phyloP scores from a whole-genome alignment of 192 early-diverging fungal species.

The Cetraspora pellucida region DNA sequence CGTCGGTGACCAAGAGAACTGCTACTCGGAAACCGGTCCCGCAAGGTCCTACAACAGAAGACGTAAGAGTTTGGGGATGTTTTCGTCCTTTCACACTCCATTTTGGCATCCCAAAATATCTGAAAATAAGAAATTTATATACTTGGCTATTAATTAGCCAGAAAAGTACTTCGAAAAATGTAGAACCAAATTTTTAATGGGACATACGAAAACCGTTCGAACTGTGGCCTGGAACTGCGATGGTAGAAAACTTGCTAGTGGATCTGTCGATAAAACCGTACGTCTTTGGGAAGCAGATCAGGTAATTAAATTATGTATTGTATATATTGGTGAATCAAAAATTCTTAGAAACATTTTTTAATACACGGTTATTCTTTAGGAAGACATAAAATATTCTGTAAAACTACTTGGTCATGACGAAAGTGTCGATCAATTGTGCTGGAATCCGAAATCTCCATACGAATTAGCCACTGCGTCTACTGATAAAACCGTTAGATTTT shows the following conservation, averaged over 20 bases:
- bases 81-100: slow-evolving; percentile 18
- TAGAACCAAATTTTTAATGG: slow-evolving; percentile 12
- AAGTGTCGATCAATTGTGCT: slow-evolving; percentile 77
- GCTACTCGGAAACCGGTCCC: slow-evolving; percentile 8
- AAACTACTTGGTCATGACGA: slow-evolving; percentile 77
- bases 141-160: slow-evolving; percentile 6
- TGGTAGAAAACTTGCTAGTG: slow-evolving; percentile 67
- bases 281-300: slow-evolving; percentile 61
- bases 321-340: not conserved
- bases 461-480: slow-evolving; percentile 73
- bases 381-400: slow-evolving; percentile 58
- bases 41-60: slow-evolving; percentile 9
- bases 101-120: slow-evolving; percentile 10
- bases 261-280: slow-evolving; percentile 75
- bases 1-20: not conserved
- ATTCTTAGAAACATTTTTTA: not conserved
- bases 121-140: not conserved
- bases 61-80: slow-evolving; percentile 13
- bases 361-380: slow-evolving; percentile 36
- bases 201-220: slow-evolving; percentile 50
- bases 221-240: slow-evolving; percentile 78
- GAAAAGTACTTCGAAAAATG: slow-evolving; percentile 28
- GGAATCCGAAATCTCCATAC: slow-evolving; percentile 76
- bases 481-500: slow-evolving; percentile 78
- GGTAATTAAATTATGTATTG: not conserved